phyloP scores from a whole-genome alignment of 1,284 basidiomycete genomes.

The Rhodotorula sp. region DNA sequence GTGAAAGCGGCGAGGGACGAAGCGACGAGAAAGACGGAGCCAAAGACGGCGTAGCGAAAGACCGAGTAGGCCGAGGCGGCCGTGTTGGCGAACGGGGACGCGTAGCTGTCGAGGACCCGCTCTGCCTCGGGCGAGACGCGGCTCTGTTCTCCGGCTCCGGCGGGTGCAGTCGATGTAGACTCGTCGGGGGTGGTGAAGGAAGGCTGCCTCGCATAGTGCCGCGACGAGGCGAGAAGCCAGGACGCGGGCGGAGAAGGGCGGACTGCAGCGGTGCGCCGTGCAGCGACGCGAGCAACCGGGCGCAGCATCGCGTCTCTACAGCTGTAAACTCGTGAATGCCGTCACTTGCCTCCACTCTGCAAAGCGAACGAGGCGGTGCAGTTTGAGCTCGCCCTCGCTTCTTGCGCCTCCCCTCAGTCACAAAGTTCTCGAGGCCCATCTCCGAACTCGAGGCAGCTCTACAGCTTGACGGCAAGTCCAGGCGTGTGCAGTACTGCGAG shows the following conservation, averaged over 20 bases:
- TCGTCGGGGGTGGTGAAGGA: constrained; percentile 26
- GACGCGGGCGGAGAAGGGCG: neutral
- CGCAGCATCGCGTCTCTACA: neutral
- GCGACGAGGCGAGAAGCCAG: neutral
- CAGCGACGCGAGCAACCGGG: neutral
- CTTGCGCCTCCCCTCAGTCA: neutral
- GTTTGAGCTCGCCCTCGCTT: neutral
- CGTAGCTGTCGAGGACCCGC: constrained; percentile 36
- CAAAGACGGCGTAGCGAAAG: constrained; percentile 43
- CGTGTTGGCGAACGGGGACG: constrained; percentile 37
- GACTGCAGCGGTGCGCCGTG: neutral
- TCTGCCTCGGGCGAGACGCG: constrained; percentile 1
- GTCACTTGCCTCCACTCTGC: neutral
- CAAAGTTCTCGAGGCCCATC: neutral
- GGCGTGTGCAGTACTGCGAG: neutral
- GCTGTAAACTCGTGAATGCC: no score
- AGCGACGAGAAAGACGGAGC: constrained; percentile 37
- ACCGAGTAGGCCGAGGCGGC: constrained; percentile 33
- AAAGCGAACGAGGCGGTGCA: neutral
- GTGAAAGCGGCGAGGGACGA: constrained; percentile 25
- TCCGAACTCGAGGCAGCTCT: neutral
- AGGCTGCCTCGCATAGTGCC: constrained; percentile 6
- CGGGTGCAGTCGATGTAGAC: neutral
- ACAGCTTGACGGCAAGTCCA: neutral
- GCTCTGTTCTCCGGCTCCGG: neutral